Base-by-base conservation (phyloP, 2,329 filamentous ascomycete species). In the Fusarium phyllophilum region DNA sequence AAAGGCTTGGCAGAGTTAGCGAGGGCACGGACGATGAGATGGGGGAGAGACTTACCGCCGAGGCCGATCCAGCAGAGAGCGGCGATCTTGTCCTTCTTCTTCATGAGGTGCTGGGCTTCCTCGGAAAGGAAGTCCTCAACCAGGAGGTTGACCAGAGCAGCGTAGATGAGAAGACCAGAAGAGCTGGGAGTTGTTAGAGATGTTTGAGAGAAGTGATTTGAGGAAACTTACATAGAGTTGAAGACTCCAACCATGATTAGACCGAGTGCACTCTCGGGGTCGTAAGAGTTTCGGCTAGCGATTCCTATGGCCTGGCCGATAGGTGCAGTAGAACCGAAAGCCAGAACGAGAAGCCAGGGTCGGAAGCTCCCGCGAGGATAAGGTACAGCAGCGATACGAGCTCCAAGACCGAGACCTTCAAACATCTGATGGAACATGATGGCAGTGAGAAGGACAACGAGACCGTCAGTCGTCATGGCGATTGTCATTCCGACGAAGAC, bases 401-500 rank as follows among this genome's bases (percentile, higher is more conserved):
- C 90, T 26, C 92, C 92, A 0, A 94, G 86, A 46, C 91, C 92
- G 8, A 94, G 89, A 66, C 92, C 92, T 77, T 87, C 90, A 68
- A 92, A 92, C 73, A 89, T 91, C 77, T 92, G 92, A 78, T 93
- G 92, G 84, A 94, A 93, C 38, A 91, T 83, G 66, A 94, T 93
- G 69, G 92, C 92, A 54, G 93, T 83, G 13, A 93, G 85, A 8
- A 94, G 86, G 33, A 93, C 85, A 63, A 91, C 81, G 79, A 93
- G 93, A 8, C 90, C 88, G 3, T 92, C 89, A 4, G 89, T 89
- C 26, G 91, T 91, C 72, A 94, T 91, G 33, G 90, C 92, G 33
- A 94, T 83, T 1, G 92, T 92, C 86, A 93, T 92, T 66, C 91
- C 91, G 64, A 94, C 92, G 79, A 94, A 94, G 67, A 95, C 88